Evolutionary conservation across 108 stramenopile genomes (phyloP).

Genomic region (Cylindrotheca closterium): DNA sequence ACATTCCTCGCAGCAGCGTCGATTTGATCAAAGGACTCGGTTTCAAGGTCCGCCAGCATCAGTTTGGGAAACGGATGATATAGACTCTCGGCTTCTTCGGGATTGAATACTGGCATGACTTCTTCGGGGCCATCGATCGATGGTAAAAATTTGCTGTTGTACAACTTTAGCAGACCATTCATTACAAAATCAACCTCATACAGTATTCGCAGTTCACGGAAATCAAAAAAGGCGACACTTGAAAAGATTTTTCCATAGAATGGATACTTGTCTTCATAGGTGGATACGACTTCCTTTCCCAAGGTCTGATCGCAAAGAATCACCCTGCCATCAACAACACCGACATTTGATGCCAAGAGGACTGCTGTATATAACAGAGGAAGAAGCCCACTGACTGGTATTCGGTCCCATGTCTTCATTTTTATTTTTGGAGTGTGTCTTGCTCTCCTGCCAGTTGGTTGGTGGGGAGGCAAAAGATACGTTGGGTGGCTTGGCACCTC

Average conservation of each 20-base stretch:
- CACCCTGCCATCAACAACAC: not conserved
- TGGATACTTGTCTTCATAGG: not conserved
- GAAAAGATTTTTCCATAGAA: slow-evolving; percentile 7
- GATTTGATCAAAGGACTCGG: slow-evolving; percentile 9
- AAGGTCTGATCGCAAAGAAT: not conserved
- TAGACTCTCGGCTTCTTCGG: not conserved
- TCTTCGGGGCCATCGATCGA: no score
- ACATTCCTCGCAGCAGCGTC: not conserved
- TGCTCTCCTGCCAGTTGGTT: no score
- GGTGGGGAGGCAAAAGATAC: no score
- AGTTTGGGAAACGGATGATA: slow-evolving; percentile 1
- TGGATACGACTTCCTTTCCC: not conserved
- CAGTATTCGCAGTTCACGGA: slow-evolving; percentile 6
- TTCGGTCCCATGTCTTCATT: no score
- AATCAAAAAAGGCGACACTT: slow-evolving; percentile 20
- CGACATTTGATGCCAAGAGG: no score
- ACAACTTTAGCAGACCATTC: slow-evolving; percentile 3
- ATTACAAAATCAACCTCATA: slow-evolving; percentile 4
- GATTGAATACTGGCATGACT: not conserved
- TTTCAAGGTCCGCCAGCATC: slow-evolving; percentile 1
- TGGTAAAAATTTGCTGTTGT: not conserved
- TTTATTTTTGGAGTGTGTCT: no score
- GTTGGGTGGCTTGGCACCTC: no score
- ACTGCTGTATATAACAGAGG: no score
- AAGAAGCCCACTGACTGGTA: no score